These are phyloP conservation scores for Tricholoma bakamatsutake DNA, from an alignment of 768 basidiomycete species.

Conservation along the genomic window DNA sequence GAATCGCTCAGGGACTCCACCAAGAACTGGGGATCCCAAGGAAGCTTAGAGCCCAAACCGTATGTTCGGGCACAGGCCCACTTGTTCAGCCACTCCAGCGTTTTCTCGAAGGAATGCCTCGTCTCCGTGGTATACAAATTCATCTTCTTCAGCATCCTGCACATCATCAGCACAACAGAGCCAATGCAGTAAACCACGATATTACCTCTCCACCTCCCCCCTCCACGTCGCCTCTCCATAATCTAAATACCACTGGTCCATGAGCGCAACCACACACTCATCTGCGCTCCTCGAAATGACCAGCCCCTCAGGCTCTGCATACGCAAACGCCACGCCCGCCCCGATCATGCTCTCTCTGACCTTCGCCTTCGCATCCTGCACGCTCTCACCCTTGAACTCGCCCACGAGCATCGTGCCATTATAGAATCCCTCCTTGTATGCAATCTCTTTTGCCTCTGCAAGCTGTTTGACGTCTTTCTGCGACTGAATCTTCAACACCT, in stretches of 20 bases:
- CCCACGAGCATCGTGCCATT: conserved; percentile 88
- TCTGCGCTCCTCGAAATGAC: conserved; percentile 90
- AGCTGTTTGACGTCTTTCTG: conserved; percentile 93
- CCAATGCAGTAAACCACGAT: conserved; percentile 10
- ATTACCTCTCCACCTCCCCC: conserved; percentile 74
- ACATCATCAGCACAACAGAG: conserved; percentile 5
- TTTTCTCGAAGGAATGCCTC: conserved; percentile 85
- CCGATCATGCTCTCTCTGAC: conserved; percentile 83
- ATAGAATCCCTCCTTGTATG: conserved; percentile 99
- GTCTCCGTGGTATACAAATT: conserved; percentile 91
- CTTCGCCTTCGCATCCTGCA: conserved; percentile 88
- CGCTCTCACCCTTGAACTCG: conserved; percentile 82
- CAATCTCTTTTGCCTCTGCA: conserved; percentile 94
- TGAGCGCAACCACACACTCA: conserved; percentile 95
- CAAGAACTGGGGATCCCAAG: conserved; percentile 95
- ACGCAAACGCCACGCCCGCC: conserved; percentile 73
- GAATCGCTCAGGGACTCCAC: conserved; percentile 97
- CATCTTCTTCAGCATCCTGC: conserved; percentile 77
- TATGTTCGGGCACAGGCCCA: conserved; percentile 99
- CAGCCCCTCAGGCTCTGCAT: conserved; percentile 91
- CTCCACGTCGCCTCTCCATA: conserved; percentile 94
- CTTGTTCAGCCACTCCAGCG: conserved; percentile 91
- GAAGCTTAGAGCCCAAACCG: conserved; percentile 90
- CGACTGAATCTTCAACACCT: conserved; percentile 90
- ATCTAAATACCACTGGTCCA: conserved; percentile 99